Conservation (phyloP, 2,329 filamentous ascomycete genomes). For the Pseudogymnoascus sp. region DNA sequence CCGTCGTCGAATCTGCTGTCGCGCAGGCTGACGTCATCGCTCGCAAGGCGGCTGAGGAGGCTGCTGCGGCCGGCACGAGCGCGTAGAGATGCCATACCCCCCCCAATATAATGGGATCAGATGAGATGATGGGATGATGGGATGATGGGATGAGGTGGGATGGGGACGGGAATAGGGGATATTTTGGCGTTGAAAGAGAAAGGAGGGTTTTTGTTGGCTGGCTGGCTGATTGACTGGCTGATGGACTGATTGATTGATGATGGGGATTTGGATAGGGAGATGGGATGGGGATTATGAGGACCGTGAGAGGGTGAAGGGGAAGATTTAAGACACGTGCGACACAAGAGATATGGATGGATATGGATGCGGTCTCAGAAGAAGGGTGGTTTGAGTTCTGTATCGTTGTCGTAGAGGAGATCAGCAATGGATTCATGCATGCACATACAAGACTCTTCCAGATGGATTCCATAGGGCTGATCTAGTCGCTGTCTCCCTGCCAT, state of each 20-base stretch:
- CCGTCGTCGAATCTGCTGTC: slow-evolving; percentile 69
- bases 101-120: not conserved
- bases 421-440: not conserved
- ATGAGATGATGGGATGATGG: not conserved
- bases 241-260: not conserved
- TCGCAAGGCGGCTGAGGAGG: slow-evolving; percentile 16
- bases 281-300: not conserved
- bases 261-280: not conserved
- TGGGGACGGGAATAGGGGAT: not conserved
- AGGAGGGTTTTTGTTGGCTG: not conserved
- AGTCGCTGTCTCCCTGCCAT: not conserved
- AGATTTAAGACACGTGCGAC: not conserved
- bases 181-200: slow-evolving; percentile 1
- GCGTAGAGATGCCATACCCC: not conserved
- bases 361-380: not conserved
- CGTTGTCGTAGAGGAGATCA: not conserved
- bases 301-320: not conserved
- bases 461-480: not conserved
- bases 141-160: not conserved
- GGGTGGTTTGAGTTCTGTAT: not conserved
- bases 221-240: not conserved
- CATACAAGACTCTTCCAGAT: not conserved
- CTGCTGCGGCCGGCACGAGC: slow-evolving; percentile 3
- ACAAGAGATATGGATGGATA: not conserved
- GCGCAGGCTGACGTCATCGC: slow-evolving; percentile 27